Conservation (phyloP, 2,329 filamentous ascomycete species). For the Microdochium trichocladiopsis region DNA sequence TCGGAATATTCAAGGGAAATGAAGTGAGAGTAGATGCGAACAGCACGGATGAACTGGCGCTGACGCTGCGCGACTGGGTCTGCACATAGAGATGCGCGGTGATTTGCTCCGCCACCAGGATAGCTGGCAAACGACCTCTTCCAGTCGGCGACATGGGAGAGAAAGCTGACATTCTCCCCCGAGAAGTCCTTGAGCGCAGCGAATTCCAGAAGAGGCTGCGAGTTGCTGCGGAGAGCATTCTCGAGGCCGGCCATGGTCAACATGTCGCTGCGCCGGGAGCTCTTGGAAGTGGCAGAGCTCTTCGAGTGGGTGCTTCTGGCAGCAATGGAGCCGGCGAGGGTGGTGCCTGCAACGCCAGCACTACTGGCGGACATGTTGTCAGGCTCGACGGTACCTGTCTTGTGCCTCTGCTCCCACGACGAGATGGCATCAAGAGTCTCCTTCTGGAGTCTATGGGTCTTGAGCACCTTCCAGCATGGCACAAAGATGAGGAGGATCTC, state of each 20-base stretch:
- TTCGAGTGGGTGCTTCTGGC: conserved; percentile 8
- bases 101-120: background rate
- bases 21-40: conserved; percentile 15
- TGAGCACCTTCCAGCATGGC: conserved; percentile 50
- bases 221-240: conserved; percentile 35
- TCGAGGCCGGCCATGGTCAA: conserved; percentile 34
- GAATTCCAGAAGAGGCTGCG: conserved; percentile 40
- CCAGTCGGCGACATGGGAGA: conserved; percentile 39
- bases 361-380: conserved; percentile 22
- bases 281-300: conserved; percentile 2
- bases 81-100: background rate
- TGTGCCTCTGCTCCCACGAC: conserved; percentile 36
- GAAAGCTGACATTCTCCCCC: conserved; percentile 51
- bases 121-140: conserved; percentile 16
- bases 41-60: conserved; percentile 9
- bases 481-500: conserved; percentile 59
- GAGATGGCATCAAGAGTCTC: conserved; percentile 42
- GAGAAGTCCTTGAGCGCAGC: conserved; percentile 48
- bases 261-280: conserved; percentile 6
- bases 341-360: conserved; percentile 3
- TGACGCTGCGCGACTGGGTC: conserved; percentile 2
- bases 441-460: conserved; percentile 34
- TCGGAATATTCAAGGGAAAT: conserved; percentile 21
- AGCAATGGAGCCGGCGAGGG: conserved; percentile 5
- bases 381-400: conserved; percentile 19